Base-by-base conservation (phyloP, 345 rosid species). In the Arabis hirsuta region DNA sequence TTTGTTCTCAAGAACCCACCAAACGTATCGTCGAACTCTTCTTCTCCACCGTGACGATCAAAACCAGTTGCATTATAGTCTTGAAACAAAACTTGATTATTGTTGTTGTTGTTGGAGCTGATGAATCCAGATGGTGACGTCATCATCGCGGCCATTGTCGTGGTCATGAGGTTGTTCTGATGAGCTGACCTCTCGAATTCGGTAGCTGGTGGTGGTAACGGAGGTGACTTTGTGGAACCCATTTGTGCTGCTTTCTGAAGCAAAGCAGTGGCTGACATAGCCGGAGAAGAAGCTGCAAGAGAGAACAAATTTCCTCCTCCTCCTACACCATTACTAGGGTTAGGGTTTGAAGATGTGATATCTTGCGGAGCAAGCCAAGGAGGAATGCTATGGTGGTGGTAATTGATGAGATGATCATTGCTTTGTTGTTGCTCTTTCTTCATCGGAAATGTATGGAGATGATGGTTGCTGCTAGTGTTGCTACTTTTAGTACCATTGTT, bases 161-260 rank as follows among this genome's bases (percentile, higher is more conserved):
- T 79, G 12, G 73, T 34, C 38, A 34, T 52, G 73, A 64, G 50
- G 67, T 43, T 76, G 43, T 55, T 61, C 5, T 38, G 71, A 56
- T 54, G 78, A 75, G 50, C 65, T 64, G 67, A 60, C 36, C 65
- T 79, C 61, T 69, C 76, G 19, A 48, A 66, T 12, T 39, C 66
- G 32, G 65, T 75, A 47, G 50, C 57, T 74, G 73, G 59, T 68
- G 87, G 62, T 68, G 87, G 84, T 74, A 70, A 65, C 32, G 62
- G 27, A 52, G 43, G n/a, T 41, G 78, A 16, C 81, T 82, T 85
- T 54, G 85, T 79, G 62, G 96, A 85, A 34, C 97, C 92, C 95
- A 88, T 91, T 78, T 88, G 95, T 2, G 95, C 86, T 47, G 95
- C 97, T 69, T 88, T 91, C 65, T 91, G 97, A 65, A 91, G 97